phyloP scores from a whole-genome alignment of 2,329 filamentous ascomycete species.

The Paecilomyces fulvus region DNA sequence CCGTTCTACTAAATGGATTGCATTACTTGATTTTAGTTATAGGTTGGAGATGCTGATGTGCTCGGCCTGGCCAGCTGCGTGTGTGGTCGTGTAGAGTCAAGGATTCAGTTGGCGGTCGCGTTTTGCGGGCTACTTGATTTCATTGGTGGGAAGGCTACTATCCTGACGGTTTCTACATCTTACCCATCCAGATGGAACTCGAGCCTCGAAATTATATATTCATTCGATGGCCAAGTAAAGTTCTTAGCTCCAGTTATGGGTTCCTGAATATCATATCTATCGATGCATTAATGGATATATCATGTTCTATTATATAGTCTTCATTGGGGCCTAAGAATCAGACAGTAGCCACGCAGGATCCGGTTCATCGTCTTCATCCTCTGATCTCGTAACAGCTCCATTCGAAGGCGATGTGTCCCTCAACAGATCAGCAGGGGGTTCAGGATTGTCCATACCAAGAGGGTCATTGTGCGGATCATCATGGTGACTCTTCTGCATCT shows the following conservation, averaged over 20 bases:
- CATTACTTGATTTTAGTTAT: background rate
- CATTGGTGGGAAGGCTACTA: no score
- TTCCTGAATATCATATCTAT: background rate
- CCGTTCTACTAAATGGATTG: background rate
- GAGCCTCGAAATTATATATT: no score
- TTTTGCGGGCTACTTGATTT: background rate
- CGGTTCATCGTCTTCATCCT: slow-evolving; percentile 35
- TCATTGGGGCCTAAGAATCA: slow-evolving; percentile 8
- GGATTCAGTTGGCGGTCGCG: background rate
- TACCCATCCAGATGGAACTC: no score
- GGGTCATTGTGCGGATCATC: slow-evolving; percentile 10
- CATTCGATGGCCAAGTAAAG: background rate
- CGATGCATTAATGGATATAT: background rate
- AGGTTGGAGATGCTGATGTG: background rate
- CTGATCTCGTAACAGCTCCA: slow-evolving; percentile 18
- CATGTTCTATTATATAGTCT: background rate
- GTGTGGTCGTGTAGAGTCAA: background rate
- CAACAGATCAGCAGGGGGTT: slow-evolving; percentile 29
- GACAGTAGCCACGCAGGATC: slow-evolving; percentile 37
- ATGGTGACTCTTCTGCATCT: background rate
- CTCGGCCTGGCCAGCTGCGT: background rate
- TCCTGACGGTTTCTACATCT: background rate
- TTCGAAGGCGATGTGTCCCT: slow-evolving; percentile 17
- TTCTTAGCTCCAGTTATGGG: background rate
- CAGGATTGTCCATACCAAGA: slow-evolving; percentile 21